Percentiles rank a stretch among this genome's conserved stretches.
phyloP scores from a whole-genome alignment of 1,284 basidiomycete genomes.

The Pseudozyma hubeiensis region DNA sequence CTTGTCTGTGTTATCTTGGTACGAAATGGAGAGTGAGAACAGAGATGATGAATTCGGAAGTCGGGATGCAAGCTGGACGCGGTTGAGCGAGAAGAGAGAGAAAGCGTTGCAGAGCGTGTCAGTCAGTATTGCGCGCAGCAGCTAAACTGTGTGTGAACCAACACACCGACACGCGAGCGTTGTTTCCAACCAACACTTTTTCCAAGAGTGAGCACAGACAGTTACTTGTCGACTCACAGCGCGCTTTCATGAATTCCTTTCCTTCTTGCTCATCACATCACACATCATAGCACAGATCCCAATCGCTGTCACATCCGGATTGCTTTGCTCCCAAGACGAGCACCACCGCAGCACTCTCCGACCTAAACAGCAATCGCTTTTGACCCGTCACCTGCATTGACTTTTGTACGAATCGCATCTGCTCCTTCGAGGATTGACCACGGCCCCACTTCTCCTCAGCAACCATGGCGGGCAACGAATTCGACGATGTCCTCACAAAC shows the following conservation, averaged over 20 bases:
- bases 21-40: neutral
- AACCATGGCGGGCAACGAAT: constrained; percentile 56
- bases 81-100: constrained; percentile 2
- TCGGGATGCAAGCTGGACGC: constrained; percentile 5
- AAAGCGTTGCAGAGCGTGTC: constrained; percentile 5
- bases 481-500: constrained; percentile 68
- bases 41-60: constrained; percentile 5
- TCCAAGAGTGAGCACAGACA: neutral
- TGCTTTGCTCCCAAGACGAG: too few species aligned
- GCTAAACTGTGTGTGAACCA: neutral
- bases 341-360: too few species aligned
- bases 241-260: neutral
- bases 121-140: neutral
- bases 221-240: neutral
- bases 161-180: constrained; percentile 8
- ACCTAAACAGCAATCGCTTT: too few species aligned
- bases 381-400: too few species aligned
- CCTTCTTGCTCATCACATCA: neutral
- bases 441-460: too few species aligned
- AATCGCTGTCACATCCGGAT: neutral
- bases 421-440: neutral
- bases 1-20: neutral
- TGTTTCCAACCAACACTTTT: constrained; percentile 13
- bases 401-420: too few species aligned
- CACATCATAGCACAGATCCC: neutral